Conservation (phyloP, 106 monocot genomes). For the Amphibolis antarctica region DNA sequence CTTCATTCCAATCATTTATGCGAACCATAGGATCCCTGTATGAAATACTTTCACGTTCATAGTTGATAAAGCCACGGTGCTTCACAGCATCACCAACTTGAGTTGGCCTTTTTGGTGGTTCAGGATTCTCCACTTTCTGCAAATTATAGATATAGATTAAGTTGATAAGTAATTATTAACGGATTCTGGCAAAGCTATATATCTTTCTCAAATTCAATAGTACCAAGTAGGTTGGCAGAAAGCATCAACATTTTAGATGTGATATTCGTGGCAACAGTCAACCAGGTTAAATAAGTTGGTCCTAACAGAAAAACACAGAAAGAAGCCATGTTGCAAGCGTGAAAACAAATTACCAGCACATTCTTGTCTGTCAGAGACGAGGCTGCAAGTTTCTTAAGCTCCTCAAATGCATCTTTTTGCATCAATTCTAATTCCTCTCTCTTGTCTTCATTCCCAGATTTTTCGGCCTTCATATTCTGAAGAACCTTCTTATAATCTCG, state of each 20-base stretch:
- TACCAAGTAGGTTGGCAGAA: too few species aligned
- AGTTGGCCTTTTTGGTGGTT: slow-evolving; percentile 50
- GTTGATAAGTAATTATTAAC: neutral
- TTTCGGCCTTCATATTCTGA: slow-evolving; percentile 49
- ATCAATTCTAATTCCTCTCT: slow-evolving; percentile 52
- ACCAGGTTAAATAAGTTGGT: neutral
- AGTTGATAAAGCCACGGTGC: slow-evolving; percentile 64
- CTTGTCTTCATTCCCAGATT: slow-evolving; percentile 53
- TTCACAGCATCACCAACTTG: slow-evolving; percentile 63
- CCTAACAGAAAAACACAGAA: neutral
- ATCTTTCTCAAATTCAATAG: neutral
- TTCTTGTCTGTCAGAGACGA: slow-evolving; percentile 20
- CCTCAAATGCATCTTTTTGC: slow-evolving; percentile 59
- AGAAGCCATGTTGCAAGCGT: too few species aligned
- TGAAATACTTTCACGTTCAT: slow-evolving; percentile 61
- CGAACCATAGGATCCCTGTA: slow-evolving; percentile 67
- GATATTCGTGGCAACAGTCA: neutral
- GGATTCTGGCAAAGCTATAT: neutral
- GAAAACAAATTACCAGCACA: slow-evolving; percentile 15
- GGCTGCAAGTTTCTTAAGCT: slow-evolving; percentile 50
- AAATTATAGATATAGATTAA: neutral
- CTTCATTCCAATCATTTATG: slow-evolving; percentile 88
- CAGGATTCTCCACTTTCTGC: slow-evolving; percentile 29
- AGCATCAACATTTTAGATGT: too few species aligned
- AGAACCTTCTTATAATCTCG: slow-evolving; percentile 88